These are phyloP conservation scores for Flaveria ramosissima DNA, from an alignment of 129 eudicot genomes.

Conservation along the genomic window DNA sequence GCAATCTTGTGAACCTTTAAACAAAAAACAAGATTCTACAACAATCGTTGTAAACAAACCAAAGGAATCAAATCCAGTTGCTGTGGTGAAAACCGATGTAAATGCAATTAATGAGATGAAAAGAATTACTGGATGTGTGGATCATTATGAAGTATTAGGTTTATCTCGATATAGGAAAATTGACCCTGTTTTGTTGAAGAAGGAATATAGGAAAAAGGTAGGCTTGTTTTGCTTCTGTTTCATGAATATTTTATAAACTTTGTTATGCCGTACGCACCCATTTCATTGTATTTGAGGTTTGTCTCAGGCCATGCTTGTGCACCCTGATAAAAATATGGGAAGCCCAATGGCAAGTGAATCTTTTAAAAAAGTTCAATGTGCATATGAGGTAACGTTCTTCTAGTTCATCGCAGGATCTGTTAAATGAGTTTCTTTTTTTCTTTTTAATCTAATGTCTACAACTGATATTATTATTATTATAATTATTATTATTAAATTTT, in stretches of 20 bases:
- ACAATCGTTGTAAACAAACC: conserved; percentile 46
- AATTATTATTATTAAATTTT: no score
- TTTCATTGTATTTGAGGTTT: neutral
- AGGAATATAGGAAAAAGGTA: conserved; percentile 91
- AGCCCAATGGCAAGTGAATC: conserved; percentile 95
- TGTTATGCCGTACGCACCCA: neutral
- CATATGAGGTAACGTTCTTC: conserved; percentile 64
- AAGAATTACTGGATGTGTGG: conserved; percentile 55
- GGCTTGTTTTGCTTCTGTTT: conserved; percentile 12
- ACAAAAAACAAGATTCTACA: conserved; percentile 41
- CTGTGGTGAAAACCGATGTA: conserved; percentile 60
- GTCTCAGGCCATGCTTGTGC: conserved; percentile 93
- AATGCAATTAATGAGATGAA: conserved; percentile 69
- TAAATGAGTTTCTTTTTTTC: neutral
- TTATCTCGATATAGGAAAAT: conserved; percentile 68
- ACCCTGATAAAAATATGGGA: conserved; percentile 99
- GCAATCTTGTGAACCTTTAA: conserved; percentile 44
- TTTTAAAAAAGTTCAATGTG: conserved; percentile 93
- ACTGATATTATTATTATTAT: conserved; percentile 10
- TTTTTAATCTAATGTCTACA: conserved; percentile 4
- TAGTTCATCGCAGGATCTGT: neutral
- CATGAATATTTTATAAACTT: neutral
- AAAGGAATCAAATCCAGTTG: conserved; percentile 40
- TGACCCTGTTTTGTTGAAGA: conserved; percentile 64
- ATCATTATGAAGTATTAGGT: conserved; percentile 91